phyloP scores from a whole-genome alignment of 176 grass and related monocot species.

The Echinochloa phyllopogon region DNA sequence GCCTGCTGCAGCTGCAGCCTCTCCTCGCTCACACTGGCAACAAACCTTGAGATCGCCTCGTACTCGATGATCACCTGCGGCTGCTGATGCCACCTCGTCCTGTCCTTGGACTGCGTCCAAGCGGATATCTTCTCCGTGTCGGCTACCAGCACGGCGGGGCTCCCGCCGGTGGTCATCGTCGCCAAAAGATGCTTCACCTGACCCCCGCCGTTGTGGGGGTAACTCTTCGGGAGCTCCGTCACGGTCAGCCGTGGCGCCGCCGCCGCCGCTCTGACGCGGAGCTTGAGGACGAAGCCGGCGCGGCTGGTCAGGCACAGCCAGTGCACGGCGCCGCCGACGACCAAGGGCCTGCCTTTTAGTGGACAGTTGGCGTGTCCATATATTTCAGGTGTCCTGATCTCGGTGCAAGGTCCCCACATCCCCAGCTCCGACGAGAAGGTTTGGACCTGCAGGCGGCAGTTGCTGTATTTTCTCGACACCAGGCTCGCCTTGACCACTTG shows the following conservation, averaged over 20 bases:
- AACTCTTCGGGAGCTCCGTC: background rate
- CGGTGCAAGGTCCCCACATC: background rate
- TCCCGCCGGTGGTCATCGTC: background rate
- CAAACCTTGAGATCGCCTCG: background rate
- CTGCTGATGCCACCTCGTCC: background rate
- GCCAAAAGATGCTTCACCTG: background rate
- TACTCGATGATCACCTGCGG: constrained; percentile 4
- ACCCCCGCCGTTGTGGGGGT: background rate
- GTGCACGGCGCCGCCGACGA: background rate
- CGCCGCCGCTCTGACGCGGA: background rate
- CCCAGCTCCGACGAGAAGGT: background rate
- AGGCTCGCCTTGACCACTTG: background rate
- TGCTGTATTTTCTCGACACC: background rate
- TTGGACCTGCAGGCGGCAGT: background rate
- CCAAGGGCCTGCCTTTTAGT: background rate
- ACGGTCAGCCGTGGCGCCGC: background rate
- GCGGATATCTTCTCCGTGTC: background rate
- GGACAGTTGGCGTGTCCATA: background rate
- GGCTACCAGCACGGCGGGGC: background rate
- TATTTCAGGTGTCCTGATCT: background rate
- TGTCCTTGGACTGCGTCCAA: background rate
- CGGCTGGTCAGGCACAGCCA: background rate
- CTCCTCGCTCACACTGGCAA: background rate
- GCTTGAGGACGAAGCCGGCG: background rate
- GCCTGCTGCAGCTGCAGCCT: background rate